phyloP scores from a whole-genome alignment of 139 green algal species.

The Zygnema circumcarinatum region DNA sequence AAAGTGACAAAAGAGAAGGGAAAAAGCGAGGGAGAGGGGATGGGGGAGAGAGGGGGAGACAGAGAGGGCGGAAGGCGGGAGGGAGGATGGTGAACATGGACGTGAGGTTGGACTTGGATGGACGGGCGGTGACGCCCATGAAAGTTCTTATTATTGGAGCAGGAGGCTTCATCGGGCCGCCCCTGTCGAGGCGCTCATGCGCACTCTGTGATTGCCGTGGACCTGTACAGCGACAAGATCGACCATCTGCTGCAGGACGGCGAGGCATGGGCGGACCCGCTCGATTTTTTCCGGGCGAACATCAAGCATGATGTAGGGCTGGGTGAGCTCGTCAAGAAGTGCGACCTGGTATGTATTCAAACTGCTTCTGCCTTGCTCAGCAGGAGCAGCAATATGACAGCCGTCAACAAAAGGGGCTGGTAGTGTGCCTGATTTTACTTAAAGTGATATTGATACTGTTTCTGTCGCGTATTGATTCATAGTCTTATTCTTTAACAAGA shows the following conservation, averaged over 20 bases:
- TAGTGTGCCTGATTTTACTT: too few relatives aligned
- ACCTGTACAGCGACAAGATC: constrained; percentile 52
- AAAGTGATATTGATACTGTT: too few relatives aligned
- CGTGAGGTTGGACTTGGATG: constrained; percentile 16
- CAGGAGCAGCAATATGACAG: too few relatives aligned
- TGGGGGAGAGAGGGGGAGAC: too few relatives aligned
- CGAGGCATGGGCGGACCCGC: constrained; percentile 17
- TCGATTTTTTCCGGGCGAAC: constrained; percentile 49
- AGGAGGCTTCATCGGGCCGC: constrained; percentile 50
- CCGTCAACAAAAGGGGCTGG: too few relatives aligned
- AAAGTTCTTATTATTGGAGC: constrained; percentile 46
- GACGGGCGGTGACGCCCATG: constrained; percentile 9
- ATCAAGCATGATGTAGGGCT: constrained; percentile 48
- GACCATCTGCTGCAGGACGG: constrained; percentile 35
- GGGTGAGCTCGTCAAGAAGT: constrained; percentile 38
- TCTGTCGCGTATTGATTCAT: too few relatives aligned
- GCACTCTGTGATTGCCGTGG: constrained; percentile 45
- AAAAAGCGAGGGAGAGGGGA: too few relatives aligned
- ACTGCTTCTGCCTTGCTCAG: constrained; percentile 2
- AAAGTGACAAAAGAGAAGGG: too few relatives aligned
- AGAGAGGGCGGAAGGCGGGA: too few relatives aligned
- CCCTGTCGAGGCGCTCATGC: constrained; percentile 49
- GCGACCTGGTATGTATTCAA: constrained; percentile 50
- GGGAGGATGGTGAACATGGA: constrained; percentile 13
- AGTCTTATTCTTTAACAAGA: too few relatives aligned